A percentile compares a stretch with the other conserved stretches of the same genome.
These are phyloP conservation scores for Sporobolomyces roseus DNA, from an alignment of 768 basidiomycete genomes.

Conservation along the genomic window DNA sequence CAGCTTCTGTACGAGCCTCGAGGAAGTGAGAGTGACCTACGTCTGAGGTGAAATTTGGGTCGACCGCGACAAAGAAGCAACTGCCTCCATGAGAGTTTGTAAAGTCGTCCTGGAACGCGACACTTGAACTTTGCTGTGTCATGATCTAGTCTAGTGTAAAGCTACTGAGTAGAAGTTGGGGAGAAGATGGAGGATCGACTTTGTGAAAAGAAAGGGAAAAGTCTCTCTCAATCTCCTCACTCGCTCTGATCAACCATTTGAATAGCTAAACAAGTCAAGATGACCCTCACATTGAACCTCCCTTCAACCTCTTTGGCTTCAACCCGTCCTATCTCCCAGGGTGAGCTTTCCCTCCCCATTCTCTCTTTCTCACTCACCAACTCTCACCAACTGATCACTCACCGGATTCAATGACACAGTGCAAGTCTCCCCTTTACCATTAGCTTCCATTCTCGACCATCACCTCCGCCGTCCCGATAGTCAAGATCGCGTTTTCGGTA, in stretches of 20 bases:
- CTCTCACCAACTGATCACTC: neutral
- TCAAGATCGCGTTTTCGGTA: conserved; percentile 89
- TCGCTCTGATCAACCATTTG: too few relatives aligned
- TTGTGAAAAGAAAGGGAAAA: neutral
- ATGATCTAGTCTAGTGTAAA: neutral
- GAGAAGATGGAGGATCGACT: too few relatives aligned
- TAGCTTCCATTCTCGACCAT: conserved; percentile 94
- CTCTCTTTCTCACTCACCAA: neutral
- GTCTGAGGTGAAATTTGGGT: conserved; percentile 33
- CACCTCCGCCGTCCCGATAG: conserved; percentile 78
- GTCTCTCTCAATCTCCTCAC: too few relatives aligned
- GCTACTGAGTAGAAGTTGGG: neutral
- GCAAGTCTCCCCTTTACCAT: conserved; percentile 83
- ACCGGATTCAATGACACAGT: conserved; percentile 49
- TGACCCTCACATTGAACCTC: conserved; percentile 25
- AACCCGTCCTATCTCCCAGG: conserved; percentile 18
- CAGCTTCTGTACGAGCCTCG: neutral
- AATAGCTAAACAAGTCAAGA: neutral
- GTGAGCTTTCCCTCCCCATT: neutral
- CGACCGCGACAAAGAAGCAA: conserved; percentile 35
- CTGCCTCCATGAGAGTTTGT: conserved; percentile 22
- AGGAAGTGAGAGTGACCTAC: neutral
- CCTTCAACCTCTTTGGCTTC: conserved; percentile 23
- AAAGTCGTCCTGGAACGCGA: conserved; percentile 37
- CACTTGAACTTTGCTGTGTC: conserved; percentile 12